phyloP scores from a whole-genome alignment of 768 basidiomycete species.

The Leccinum aurantiacum region DNA sequence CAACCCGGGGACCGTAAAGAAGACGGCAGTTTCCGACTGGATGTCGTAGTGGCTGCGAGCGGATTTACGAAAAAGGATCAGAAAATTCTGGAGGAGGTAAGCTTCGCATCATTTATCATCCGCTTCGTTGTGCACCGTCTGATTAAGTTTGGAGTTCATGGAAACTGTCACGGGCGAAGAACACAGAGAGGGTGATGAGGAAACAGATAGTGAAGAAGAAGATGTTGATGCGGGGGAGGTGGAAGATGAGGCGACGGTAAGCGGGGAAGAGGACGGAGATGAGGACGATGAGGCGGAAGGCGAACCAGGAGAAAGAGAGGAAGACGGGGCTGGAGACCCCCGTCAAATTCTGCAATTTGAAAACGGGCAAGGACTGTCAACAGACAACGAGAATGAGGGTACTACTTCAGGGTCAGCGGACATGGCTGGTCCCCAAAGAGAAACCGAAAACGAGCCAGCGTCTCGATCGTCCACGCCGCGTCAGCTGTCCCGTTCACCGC shows the following conservation, averaged over 20 bases:
- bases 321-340: slow-evolving; percentile 27
- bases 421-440: slow-evolving; percentile 6
- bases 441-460: slow-evolving; percentile 15
- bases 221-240: slow-evolving; percentile 40
- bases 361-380: slow-evolving; percentile 7
- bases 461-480: slow-evolving; percentile 32
- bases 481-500: slow-evolving; percentile 51
- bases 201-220: slow-evolving; percentile 36
- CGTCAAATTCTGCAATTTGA: slow-evolving; percentile 11
- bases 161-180: slow-evolving; percentile 47
- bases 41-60: slow-evolving; percentile 92
- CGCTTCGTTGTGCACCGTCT: slow-evolving; percentile 18
- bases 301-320: slow-evolving; percentile 38
- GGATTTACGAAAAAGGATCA: slow-evolving; percentile 87
- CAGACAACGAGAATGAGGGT: slow-evolving; percentile 2
- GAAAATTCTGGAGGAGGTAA: slow-evolving; percentile 80
- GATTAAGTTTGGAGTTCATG: slow-evolving; percentile 57
- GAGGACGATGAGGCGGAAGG: slow-evolving; percentile 39
- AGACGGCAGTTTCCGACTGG: slow-evolving; percentile 66
- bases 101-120: slow-evolving; percentile 30
- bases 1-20: slow-evolving; percentile 35
- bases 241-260: slow-evolving; percentile 32
- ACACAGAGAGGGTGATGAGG: slow-evolving; percentile 28
- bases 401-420: slow-evolving; percentile 1
- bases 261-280: slow-evolving; percentile 32